Base-by-base conservation (phyloP, 2,329 filamentous ascomycete genomes). In the Akanthomyces uredinophilus region DNA sequence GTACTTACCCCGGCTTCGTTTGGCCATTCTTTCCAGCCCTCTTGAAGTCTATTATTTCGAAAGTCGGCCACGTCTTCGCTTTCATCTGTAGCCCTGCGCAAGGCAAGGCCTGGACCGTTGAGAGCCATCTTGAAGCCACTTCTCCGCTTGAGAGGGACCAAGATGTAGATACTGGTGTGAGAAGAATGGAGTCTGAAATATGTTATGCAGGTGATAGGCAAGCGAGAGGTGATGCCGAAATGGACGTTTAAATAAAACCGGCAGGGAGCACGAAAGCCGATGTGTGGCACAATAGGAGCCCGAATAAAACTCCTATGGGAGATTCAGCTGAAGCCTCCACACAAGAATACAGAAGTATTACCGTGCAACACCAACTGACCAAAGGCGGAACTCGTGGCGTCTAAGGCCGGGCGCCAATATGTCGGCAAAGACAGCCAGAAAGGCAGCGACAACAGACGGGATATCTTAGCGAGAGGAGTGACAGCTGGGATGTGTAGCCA, bases 1-100 rank as follows among this genome's bases (percentile, higher is more conserved):
- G 14, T 16, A 46, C 73, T 67, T 70, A 76, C 74, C 1, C 73
- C 74, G 24, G 73, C 72, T 61, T 75, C 70, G 20, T 77, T 76
- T 7, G 74, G 74, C 74, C 74, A 76, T 14, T 74, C 69, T 4
- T 67, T 64, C 55, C 70, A 74, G 8, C 66, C 61, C 22, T 62
- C 63, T 8, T 60, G 64, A 5, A 55, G 47, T 22, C 59, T 56
- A 43, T 61, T 49, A 11, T 54, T 55, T 5, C 46, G 53, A 27
- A 61, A 57, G 16, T 55, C 58, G 37, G 53, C 43, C 11, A 52
- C 49, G 16, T 64, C 62, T 24, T 57, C 37, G 6, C 44, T 58
- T 51, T 56, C 62, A 22, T 64, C 57, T 5, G 50, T 35, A 10
- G 53, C 53, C 22, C 11, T 39, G 5, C 62, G 62, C 39, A 55